phyloP scores from a whole-genome alignment of 768 basidiomycete species.

The Tylopilus balloui region DNA sequence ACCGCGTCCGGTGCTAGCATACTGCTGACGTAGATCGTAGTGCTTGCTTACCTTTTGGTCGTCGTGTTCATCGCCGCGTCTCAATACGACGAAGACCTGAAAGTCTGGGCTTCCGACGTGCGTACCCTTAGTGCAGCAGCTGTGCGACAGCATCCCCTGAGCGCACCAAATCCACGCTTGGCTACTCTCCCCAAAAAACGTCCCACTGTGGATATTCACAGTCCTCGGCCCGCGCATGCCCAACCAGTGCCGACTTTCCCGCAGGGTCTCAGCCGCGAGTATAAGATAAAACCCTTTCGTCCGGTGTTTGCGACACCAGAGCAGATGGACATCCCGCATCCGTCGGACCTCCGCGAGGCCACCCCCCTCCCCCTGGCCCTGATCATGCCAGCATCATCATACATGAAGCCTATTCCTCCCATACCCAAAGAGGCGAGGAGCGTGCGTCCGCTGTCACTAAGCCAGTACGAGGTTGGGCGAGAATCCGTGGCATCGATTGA shows the following conservation, averaged over 20 bases:
- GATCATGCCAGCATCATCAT: constrained; percentile 8
- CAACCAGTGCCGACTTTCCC: constrained; percentile 25
- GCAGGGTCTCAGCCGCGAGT: constrained; percentile 36
- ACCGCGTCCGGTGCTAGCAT: not conserved
- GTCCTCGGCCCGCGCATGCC: constrained; percentile 41
- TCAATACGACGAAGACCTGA: constrained; percentile 40
- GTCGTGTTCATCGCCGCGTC: constrained; percentile 44
- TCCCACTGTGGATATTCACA: constrained; percentile 35
- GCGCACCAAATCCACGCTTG: constrained; percentile 34
- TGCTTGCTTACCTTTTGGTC: constrained; percentile 53
- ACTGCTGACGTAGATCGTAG: constrained; percentile 31
- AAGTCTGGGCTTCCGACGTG: constrained; percentile 50
- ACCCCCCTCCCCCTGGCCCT: constrained; percentile 20
- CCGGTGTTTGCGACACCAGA: constrained; percentile 25
- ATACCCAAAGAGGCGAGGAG: constrained; percentile 5
- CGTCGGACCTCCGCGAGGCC: constrained; percentile 23
- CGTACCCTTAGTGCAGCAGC: constrained; percentile 39
- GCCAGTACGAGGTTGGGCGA: constrained; percentile 5
- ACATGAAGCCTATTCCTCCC: constrained; percentile 13
- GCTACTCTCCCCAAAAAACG: constrained; percentile 36
- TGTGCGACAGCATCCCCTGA: constrained; percentile 28
- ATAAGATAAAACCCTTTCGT: constrained; percentile 45
- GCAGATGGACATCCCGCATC: constrained; percentile 16
- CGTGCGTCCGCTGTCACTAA: constrained; percentile 7
- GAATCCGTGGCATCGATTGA: constrained; percentile 25